Evolutionary conservation across 148 eudicot species (phyloP), one percentile per base, ranked within the genome.

Genomic region (Rhododendron molle): DNA sequence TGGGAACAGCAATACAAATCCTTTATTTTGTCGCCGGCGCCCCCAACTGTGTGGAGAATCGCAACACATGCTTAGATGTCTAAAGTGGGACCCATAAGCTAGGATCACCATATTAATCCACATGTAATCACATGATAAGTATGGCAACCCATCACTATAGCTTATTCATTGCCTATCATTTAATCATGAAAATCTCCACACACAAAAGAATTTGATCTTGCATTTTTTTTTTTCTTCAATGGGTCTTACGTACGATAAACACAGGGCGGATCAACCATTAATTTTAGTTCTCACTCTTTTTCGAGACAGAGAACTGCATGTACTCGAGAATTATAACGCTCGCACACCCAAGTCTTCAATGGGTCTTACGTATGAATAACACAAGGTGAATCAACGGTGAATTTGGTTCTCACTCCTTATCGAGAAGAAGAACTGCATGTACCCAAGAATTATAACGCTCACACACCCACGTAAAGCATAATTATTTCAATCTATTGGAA

Each of bases 91-190:
- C 85, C 85, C 77, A 83, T 15, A 44, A 83, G 34, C 21, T 84
- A 4, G 40, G 54, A 76, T 84, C 81, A 50, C 85, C 80, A 84
- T 74, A 84, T 74, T 84, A 74, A 73, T 74, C 67, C 67, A 50
- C 85, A 84, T 84, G 81, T 84, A 47, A 67, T 83, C 85, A 83
- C 85, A 44, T 83, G 85, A 40, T 65, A 36, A 60, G 34, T 9
- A 38, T 40, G 50, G 36, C 44, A 20, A 32, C 67, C 67, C 83
- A 81, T 81, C 76, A 49, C 81, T 50, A 11, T 12, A 15, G 8
- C 13, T 15, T 52, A n/a, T 26, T 20, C 8, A 46, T 79, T 28
- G 52, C 32, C 30, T 13, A 9, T 50, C 30, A 3, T 46, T 28
- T 26, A 47, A 28, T 49, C 43, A n/a, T 79, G 54, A 79, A 79